A percentile compares a stretch with the other conserved stretches of the same genome.
phyloP scores from a whole-genome alignment of 1,139 yeast genomes.

The Lodderomyces theae region DNA sequence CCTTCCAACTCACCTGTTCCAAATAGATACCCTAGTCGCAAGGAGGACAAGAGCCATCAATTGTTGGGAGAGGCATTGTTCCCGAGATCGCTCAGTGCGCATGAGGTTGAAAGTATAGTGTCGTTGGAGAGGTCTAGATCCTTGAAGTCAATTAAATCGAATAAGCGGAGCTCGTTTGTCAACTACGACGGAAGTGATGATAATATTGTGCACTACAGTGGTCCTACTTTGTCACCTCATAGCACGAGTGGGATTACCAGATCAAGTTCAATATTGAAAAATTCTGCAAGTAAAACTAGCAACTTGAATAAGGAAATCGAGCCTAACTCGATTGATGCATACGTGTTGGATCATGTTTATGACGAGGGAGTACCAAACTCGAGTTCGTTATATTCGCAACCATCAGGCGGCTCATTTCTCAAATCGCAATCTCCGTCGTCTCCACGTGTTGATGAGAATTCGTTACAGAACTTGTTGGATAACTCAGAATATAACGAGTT shows the following conservation, averaged over 20 bases:
- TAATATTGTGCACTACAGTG: slow-evolving; percentile 35
- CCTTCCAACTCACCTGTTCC: slow-evolving; percentile 9
- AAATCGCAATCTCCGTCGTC: slow-evolving; percentile 16
- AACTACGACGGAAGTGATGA: slow-evolving; percentile 51
- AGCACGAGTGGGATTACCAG: slow-evolving; percentile 18
- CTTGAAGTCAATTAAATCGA: slow-evolving; percentile 44
- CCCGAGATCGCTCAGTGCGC: slow-evolving; percentile 63
- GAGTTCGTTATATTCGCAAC: not conserved
- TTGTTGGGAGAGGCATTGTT: slow-evolving; percentile 63
- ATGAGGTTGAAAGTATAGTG: slow-evolving; percentile 72
- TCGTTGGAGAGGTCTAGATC: slow-evolving; percentile 71
- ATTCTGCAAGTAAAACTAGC: slow-evolving; percentile 16
- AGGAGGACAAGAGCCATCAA: slow-evolving; percentile 8
- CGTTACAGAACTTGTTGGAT: not conserved
- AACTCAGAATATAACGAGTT: slow-evolving; percentile 24
- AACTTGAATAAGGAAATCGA: slow-evolving; percentile 17
- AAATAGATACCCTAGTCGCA: slow-evolving; percentile 5
- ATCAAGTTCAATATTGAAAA: slow-evolving; percentile 54
- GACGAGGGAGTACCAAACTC: not conserved
- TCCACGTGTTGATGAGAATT: slow-evolving; percentile 7
- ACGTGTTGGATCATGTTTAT: slow-evolving; percentile 6
- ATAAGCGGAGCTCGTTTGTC: slow-evolving; percentile 42
- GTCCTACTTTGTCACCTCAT: slow-evolving; percentile 19
- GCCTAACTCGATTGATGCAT: slow-evolving; percentile 13
- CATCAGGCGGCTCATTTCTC: not conserved